These are phyloP conservation scores for Ceratocystis cubensis DNA, from an alignment of 2,329 filamentous ascomycete species.

Conservation along the genomic window DNA sequence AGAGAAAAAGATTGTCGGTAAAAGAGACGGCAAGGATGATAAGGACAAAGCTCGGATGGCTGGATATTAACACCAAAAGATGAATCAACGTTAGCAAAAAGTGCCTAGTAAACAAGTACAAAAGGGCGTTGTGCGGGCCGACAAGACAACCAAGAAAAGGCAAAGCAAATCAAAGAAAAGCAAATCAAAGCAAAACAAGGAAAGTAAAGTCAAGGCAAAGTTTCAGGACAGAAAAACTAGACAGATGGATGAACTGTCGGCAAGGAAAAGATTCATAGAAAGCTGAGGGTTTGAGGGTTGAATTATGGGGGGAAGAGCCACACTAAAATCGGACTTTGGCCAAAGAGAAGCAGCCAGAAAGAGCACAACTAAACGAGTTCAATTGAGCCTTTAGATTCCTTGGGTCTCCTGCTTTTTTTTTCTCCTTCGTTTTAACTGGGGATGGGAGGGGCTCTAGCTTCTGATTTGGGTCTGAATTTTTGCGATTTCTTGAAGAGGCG, in stretches of 20 bases:
- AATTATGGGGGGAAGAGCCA: not conserved
- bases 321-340: conserved; percentile 2
- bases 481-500: not conserved
- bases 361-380: not conserved
- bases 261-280: not conserved
- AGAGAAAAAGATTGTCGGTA: conserved; percentile 10
- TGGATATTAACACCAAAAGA: conserved; percentile 6
- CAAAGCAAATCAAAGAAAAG: not conserved
- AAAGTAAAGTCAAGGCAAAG: not conserved
- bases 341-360: not conserved
- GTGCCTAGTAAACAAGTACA: not conserved
- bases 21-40: conserved; percentile 11
- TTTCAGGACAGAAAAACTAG: conserved; percentile 1
- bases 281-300: conserved; percentile 5
- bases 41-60: conserved; percentile 13
- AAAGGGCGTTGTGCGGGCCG: not conserved
- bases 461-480: not conserved
- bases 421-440: not conserved
- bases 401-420: not conserved
- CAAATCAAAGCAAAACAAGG: not conserved
- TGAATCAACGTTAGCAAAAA: conserved; percentile 9
- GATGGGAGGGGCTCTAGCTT: not conserved
- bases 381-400: not conserved
- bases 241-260: not conserved
- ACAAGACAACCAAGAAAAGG: not conserved